Evolutionary conservation across 106 monocot genomes (phyloP).

Genomic region (Allium fistulosum): DNA sequence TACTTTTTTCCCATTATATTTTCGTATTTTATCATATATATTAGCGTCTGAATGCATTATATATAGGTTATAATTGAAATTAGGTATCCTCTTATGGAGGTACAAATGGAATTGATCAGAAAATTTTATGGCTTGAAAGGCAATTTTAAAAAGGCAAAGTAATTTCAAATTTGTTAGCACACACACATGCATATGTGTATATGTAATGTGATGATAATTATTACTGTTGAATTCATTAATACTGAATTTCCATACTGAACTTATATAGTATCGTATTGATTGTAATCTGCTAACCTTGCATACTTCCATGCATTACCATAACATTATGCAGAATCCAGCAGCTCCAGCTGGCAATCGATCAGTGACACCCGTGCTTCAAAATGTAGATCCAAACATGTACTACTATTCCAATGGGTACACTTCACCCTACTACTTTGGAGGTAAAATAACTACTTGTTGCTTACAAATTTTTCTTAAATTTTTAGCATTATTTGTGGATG

Average conservation of each 20-base stretch:
- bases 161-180: no score
- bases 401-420: conserved; percentile 38
- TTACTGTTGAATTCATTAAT: no score
- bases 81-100: not conserved
- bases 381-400: conserved; percentile 46
- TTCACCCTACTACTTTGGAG: conserved; percentile 47
- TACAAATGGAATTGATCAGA: no score
- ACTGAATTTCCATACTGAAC: no score
- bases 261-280: no score
- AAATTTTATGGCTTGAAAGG: no score
- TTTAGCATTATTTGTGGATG: not conserved
- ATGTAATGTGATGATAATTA: no score
- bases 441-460: conserved; percentile 13
- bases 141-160: no score
- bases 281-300: no score
- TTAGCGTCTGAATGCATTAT: not conserved
- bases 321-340: conserved; percentile 13
- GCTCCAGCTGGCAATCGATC: conserved; percentile 35
- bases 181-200: no score
- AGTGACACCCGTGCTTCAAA: conserved; percentile 46
- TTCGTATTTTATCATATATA: no score
- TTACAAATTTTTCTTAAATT: conserved; percentile 3
- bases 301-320: conserved; percentile 2
- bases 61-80: not conserved
- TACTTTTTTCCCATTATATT: no score